Conservation (phyloP, 208 protist genomes). For the Entamoeba moshkovskii region DNA sequence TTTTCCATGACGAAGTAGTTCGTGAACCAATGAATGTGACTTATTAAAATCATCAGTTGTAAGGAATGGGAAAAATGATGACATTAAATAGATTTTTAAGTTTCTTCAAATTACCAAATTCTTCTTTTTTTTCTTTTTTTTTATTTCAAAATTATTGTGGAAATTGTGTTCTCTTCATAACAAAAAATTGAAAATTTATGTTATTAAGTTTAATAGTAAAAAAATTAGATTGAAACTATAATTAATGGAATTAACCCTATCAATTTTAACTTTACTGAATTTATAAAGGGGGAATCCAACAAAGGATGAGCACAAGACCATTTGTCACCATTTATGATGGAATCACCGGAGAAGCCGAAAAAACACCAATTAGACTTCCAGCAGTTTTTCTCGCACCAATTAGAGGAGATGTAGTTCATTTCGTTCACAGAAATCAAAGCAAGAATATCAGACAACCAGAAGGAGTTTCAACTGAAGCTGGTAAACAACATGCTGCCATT, state of each 20-base stretch:
- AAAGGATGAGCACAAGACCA: neutral
- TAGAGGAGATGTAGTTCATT: slow-evolving; percentile 66
- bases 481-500: slow-evolving; percentile 81
- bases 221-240: too few species aligned
- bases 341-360: neutral
- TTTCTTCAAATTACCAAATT: neutral
- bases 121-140: neutral
- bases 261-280: too few species aligned
- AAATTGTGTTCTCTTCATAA: too few species aligned
- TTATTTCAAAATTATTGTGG: neutral
- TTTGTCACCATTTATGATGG: neutral
- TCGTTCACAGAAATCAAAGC: slow-evolving; percentile 82
- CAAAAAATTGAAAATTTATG: too few species aligned
- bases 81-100: neutral
- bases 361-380: slow-evolving; percentile 30
- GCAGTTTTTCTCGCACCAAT: slow-evolving; percentile 67
- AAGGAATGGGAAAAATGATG: neutral
- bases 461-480: slow-evolving; percentile 71
- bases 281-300: too few species aligned
- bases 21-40: neutral
- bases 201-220: too few species aligned
- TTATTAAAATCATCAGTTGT: neutral
- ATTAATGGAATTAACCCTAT: too few species aligned
- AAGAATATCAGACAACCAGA: slow-evolving; percentile 93
- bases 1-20: neutral